Conservation (phyloP, 371 early-diverging fungal genomes). For the Saksenaea oblongispora region DNA sequence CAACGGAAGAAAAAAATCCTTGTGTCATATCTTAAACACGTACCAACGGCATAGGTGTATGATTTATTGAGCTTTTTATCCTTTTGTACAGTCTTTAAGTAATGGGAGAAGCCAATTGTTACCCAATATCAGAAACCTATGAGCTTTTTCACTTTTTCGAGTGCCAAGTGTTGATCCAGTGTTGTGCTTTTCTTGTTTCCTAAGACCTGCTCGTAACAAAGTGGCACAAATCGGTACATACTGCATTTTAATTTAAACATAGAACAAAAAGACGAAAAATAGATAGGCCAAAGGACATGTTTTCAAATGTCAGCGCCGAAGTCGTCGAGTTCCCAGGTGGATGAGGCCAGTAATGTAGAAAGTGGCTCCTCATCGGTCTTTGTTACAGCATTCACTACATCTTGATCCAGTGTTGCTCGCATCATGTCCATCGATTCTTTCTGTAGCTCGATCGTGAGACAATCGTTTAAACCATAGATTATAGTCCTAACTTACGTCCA, state of each 20-base stretch:
- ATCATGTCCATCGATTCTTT: neutral
- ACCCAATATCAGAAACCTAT: neutral
- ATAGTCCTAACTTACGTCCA: constrained; percentile 3
- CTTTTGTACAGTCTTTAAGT: neutral
- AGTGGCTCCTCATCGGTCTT: neutral
- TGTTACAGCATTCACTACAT: neutral
- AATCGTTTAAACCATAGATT: neutral
- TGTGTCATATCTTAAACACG: constrained; percentile 47
- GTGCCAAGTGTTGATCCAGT: no score
- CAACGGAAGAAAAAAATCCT: constrained; percentile 57
- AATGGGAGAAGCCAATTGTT: neutral
- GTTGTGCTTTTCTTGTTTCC: neutral
- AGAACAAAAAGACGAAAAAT: neutral
- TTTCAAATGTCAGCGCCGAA: neutral
- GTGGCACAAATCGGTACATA: neutral
- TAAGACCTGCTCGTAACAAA: no score
- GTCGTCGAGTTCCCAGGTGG: constrained; percentile 1
- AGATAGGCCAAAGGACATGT: neutral
- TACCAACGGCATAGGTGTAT: neutral
- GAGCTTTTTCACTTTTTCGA: no score
- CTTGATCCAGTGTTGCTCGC: neutral
- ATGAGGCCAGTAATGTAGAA: neutral
- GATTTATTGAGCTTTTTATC: constrained; percentile 2
- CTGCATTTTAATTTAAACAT: neutral
- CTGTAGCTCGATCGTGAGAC: neutral